Percentiles rank a stretch among this genome's conserved stretches.
Conservation (phyloP, 371 early-diverging fungal genomes). For the Thermomucor indicae-seudaticae region DNA sequence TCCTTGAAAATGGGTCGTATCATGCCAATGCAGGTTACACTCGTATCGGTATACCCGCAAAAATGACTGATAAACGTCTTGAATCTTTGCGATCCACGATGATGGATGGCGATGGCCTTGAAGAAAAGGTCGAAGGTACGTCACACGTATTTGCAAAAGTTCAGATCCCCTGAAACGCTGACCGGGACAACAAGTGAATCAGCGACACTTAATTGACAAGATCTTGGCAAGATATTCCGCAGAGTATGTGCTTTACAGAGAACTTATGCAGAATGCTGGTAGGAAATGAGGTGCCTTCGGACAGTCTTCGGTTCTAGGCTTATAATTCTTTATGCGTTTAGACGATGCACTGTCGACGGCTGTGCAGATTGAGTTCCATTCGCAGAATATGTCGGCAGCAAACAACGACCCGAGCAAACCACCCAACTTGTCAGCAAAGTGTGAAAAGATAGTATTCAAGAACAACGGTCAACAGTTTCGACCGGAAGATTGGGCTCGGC, state of each 20-base stretch:
- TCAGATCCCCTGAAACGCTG: not conserved
- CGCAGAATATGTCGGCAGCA: constrained; percentile 14
- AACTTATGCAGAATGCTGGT: constrained; percentile 69
- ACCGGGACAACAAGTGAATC: constrained; percentile 49
- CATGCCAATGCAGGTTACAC: too few relatives aligned
- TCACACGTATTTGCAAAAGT: not conserved
- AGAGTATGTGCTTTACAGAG: constrained; percentile 69
- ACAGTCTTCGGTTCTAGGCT: not conserved
- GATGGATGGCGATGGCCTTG: constrained; percentile 43
- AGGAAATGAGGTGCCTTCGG: not conserved
- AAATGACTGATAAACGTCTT: too few relatives aligned
- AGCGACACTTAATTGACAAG: constrained; percentile 91
- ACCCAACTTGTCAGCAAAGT: constrained; percentile 48
- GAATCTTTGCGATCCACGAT: constrained; percentile 36
- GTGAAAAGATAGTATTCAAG: constrained; percentile 64
- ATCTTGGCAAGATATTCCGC: constrained; percentile 84
- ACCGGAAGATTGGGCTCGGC: constrained; percentile 80
- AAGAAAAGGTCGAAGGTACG: constrained; percentile 61
- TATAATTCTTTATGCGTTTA: constrained; percentile 9
- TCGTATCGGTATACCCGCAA: too few relatives aligned
- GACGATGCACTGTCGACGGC: constrained; percentile 62
- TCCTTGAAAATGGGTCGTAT: too few relatives aligned
- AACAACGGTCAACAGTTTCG: constrained; percentile 86
- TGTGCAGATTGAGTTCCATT: constrained; percentile 57
- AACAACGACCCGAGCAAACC: constrained; percentile 21